These are phyloP conservation scores for Sphaerostilbella broomeana DNA, from an alignment of 2,329 filamentous ascomycete genomes.

Conservation along the genomic window DNA sequence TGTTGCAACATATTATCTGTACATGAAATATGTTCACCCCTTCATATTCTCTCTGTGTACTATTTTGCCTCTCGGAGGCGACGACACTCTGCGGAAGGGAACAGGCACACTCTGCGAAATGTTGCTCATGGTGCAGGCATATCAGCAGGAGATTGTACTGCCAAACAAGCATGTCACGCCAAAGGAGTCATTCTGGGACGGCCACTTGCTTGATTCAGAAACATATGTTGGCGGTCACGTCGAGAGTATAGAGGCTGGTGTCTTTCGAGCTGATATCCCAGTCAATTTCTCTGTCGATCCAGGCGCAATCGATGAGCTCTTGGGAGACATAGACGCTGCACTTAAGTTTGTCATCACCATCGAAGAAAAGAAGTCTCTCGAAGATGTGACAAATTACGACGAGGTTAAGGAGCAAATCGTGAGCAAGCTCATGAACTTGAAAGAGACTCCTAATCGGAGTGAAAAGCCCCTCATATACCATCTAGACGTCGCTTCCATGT, in stretches of 20 bases:
- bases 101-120: conserved; percentile 99
- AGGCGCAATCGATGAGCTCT: conserved; percentile 79
- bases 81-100: conserved; percentile 89
- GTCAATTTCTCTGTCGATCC: conserved; percentile 91
- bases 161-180: conserved; percentile 94
- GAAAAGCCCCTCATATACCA: conserved; percentile 94
- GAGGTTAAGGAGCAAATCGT: conserved; percentile 79
- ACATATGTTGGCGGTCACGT: conserved; percentile 98
- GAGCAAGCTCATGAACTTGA: conserved; percentile 63
- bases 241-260: conserved; percentile 96
- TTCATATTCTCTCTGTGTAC: conserved; percentile 99
- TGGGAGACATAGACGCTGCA: conserved; percentile 80
- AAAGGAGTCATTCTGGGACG: conserved; percentile 92
- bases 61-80: conserved; percentile 85
- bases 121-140: conserved; percentile 98
- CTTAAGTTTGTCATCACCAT: conserved; percentile 80
- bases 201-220: conserved; percentile 90
- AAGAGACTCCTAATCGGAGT: conserved; percentile 72
- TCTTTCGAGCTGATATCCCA: conserved; percentile 92
- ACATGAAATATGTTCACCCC: conserved; percentile 99
- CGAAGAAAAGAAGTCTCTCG: conserved; percentile 75
- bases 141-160: conserved; percentile 81
- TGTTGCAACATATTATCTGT: conserved; percentile 95
- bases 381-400: conserved; percentile 74
- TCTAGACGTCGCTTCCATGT: conserved; percentile 98